These are phyloP conservation scores for Sarcomyxa edulis DNA, from an alignment of 768 basidiomycete species.

Conservation along the genomic window DNA sequence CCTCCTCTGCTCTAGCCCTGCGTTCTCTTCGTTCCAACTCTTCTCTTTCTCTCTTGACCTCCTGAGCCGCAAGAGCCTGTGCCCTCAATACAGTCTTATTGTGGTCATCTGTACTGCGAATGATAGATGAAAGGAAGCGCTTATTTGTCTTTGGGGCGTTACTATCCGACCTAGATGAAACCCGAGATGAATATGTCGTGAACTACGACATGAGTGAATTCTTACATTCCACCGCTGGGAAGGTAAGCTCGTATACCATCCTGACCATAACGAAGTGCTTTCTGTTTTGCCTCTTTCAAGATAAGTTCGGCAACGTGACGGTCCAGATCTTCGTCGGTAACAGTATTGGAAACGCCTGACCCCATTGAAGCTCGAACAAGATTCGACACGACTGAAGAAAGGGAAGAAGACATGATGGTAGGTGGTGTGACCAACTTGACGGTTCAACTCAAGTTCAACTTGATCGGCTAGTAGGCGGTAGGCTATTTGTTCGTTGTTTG, in stretches of 20 bases:
- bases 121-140: slow-evolving; percentile 79
- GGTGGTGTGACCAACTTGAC: too few species aligned
- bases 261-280: slow-evolving; percentile 74
- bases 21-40: slow-evolving; percentile 62
- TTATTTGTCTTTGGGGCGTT: slow-evolving; percentile 80
- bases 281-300: slow-evolving; percentile 88
- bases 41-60: slow-evolving; percentile 63
- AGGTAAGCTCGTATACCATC: slow-evolving; percentile 80
- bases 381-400: slow-evolving; percentile 81
- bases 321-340: slow-evolving; percentile 85
- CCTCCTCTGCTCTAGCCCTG: slow-evolving; percentile 68
- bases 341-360: slow-evolving; percentile 45
- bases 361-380: slow-evolving; percentile 81
- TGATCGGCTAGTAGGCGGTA: too few species aligned
- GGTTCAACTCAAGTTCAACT: too few species aligned
- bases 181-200: background rate
- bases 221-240: slow-evolving; percentile 43
- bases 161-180: slow-evolving; percentile 47
- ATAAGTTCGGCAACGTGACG: slow-evolving; percentile 89
- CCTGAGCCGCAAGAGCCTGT: slow-evolving; percentile 68
- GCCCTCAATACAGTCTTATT: slow-evolving; percentile 79
- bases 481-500: too few species aligned
- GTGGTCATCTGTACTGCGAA: slow-evolving; percentile 92
- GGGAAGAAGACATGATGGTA: slow-evolving; percentile 51
- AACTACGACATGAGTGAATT: too few species aligned